Evolutionary conservation across 2,329 filamentous ascomycete species (phyloP), one percentile per base, ranked within the genome.

Genomic region (Dendryphion nanum): DNA sequence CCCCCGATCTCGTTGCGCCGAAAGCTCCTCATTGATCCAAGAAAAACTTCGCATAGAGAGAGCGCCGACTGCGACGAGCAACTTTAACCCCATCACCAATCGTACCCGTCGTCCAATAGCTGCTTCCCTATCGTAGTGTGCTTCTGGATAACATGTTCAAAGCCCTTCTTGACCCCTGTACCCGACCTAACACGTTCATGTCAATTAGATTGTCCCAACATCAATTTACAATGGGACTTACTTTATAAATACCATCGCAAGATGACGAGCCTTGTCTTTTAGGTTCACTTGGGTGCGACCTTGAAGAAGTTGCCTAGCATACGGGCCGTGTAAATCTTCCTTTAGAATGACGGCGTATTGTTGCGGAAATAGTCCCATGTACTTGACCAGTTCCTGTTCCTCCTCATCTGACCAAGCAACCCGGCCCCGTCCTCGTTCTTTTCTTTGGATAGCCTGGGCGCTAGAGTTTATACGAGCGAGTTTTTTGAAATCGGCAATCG

Each of bases 281-380:
- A 81, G 43, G 30, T 77, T 73, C 3, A 78, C 74, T 42, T 81
- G 74, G 5, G 58, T 65, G 2, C 78, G 67, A 4, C 57, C 47
- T 8, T 62, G 50, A 15, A 65, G 37, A 8, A 38, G 21, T 1
- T 48, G 47, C 2, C 42, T 45, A 4, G 29, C 14, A 2, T 31
- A 30, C 5, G 31, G 23, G n/a, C n/a, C n/a, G n/a, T n/a, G n/a
- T n/a, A n/a, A n/a, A 33, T 64, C 60, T n/a, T 47, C 23, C 16
- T 39, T 30, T 4, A 57, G 28, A 31, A 85, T 77, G 0, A 36
- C 18, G 2, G 74, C 45, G 66, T 76, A 85, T 7, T 55, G 57
- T 4, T 59, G 63, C 1, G 75, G 74, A 31, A 67, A 55, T 7
- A 65, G 46, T 2, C 48, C 67, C 43, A 85, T 75, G 18, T 76